A percentile compares a stretch with the other conserved stretches of the same genome.
Conservation (phyloP, 352 stramenopile species). For the Pythium periplocum region DNA sequence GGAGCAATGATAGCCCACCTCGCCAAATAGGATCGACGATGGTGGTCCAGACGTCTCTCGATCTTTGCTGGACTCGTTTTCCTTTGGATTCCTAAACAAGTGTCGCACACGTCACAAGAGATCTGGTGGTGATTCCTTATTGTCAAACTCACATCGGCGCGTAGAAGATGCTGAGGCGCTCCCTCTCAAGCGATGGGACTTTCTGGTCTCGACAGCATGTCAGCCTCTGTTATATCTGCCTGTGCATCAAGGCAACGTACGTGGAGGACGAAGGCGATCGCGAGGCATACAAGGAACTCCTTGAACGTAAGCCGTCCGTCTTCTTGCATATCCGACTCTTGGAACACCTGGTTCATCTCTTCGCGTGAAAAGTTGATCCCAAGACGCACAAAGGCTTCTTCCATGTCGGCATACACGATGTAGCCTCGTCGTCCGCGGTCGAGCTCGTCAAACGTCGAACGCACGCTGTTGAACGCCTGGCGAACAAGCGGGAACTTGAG, state of each 20-base stretch:
- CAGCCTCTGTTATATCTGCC: no score
- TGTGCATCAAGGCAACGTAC: constrained; percentile 21
- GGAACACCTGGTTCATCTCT: constrained; percentile 68
- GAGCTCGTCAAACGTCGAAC: constrained; percentile 58
- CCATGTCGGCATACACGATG: constrained; percentile 72
- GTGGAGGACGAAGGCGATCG: constrained; percentile 82
- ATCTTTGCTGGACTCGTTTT: constrained; percentile 6
- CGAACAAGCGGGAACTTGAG: constrained; percentile 69
- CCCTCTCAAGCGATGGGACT: constrained; percentile 70
- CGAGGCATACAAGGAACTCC: constrained; percentile 85
- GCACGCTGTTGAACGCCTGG: constrained; percentile 76
- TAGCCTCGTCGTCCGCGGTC: constrained; percentile 64
- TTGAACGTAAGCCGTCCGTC: constrained; percentile 80
- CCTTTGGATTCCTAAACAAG: constrained; percentile 12
- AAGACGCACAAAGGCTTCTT: constrained; percentile 68
- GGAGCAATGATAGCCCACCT: constrained; percentile 20
- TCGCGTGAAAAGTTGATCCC: constrained; percentile 67
- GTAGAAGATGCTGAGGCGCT: constrained; percentile 78
- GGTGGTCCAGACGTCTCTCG: not conserved
- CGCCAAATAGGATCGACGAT: constrained; percentile 54
- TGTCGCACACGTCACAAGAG: no score
- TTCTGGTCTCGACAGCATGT: constrained; percentile 24
- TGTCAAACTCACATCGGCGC: constrained; percentile 42
- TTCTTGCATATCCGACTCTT: constrained; percentile 83
- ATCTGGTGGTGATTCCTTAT: no score